Conservation (phyloP, 1,139 yeast species). For the Wickerhamiella pararugosa region DNA sequence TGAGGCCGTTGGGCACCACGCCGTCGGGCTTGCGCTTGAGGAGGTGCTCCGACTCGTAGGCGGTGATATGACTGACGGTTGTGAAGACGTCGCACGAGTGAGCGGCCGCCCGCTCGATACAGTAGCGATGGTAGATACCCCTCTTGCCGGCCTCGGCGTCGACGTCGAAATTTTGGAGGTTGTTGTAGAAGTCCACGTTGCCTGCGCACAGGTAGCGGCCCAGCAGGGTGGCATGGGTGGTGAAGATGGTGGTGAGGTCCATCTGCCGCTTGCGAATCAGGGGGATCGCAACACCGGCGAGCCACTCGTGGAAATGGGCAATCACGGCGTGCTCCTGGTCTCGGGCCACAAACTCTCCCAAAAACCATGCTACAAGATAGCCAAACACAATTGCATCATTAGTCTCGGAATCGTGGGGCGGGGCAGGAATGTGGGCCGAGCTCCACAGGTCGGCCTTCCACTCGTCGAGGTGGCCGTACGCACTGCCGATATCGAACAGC, state of each 20-base stretch:
- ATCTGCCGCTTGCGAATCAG: slow-evolving; percentile 80
- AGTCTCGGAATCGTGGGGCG: slow-evolving; percentile 74
- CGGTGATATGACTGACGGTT: slow-evolving; percentile 93
- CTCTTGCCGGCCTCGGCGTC: slow-evolving; percentile 97
- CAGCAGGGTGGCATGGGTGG: slow-evolving; percentile 90
- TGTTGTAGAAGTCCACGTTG: slow-evolving; percentile 86
- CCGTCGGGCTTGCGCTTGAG: slow-evolving; percentile 95
- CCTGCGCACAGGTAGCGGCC: slow-evolving; percentile 97
- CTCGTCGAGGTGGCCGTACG: slow-evolving; percentile 54
- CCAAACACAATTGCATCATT: slow-evolving; percentile 89
- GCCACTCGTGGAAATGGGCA: slow-evolving; percentile 96
- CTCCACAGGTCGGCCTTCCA: slow-evolving; percentile 95
- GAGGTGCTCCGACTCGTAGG: slow-evolving; percentile 84
- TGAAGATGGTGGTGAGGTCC: slow-evolving; percentile 88
- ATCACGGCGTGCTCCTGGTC: slow-evolving; percentile 80
- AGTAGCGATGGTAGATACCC: slow-evolving; percentile 92
- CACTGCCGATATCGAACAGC: slow-evolving; percentile 72
- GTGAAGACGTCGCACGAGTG: slow-evolving; percentile 96
- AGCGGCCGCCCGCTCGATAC: slow-evolving; percentile 93
- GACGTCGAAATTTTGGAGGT: slow-evolving; percentile 78
- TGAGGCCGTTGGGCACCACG: slow-evolving; percentile 89
- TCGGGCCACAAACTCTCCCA: slow-evolving; percentile 77
- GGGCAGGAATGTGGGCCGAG: slow-evolving; percentile 83
- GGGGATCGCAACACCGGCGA: slow-evolving; percentile 93
- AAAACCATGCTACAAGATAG: slow-evolving; percentile 90